Conservation (phyloP, 2,329 filamentous ascomycete genomes). For the Zasmidium cellare region DNA sequence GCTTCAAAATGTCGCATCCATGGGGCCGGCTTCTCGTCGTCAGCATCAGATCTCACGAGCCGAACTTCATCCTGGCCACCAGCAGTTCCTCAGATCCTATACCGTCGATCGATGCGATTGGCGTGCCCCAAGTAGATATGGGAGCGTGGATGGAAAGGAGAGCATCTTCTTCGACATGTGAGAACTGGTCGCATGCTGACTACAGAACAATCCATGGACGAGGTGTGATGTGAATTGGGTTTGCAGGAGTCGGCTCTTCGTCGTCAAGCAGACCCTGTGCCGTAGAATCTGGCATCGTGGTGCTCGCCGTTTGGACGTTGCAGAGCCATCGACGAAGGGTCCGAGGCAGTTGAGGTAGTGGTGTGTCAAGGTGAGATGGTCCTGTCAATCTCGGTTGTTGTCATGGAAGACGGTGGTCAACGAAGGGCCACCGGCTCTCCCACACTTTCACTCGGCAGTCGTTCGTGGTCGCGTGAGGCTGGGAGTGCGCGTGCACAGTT, state of each 20-base stretch:
- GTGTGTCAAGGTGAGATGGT: background rate
- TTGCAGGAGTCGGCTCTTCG: background rate
- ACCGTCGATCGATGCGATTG: background rate
- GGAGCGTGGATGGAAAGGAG: background rate
- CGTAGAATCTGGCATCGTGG: background rate
- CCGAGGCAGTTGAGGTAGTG: background rate
- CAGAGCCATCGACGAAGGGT: conserved; percentile 1
- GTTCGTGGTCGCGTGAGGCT: background rate
- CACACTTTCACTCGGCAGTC: background rate
- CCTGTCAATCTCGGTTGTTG: conserved; percentile 16
- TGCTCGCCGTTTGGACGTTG: background rate
- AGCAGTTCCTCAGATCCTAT: background rate
- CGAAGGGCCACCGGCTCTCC: background rate
- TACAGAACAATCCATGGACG: no score
- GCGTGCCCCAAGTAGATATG: background rate
- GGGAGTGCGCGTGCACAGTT: background rate
- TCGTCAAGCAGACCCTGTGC: background rate
- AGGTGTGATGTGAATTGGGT: background rate
- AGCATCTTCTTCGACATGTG: no score
- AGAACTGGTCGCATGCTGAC: no score
- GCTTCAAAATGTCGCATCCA: background rate
- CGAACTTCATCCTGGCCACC: background rate
- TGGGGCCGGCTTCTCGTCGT: background rate
- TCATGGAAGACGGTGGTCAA: conserved; percentile 8
- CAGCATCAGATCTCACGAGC: background rate